Conservation (phyloP, 202 grass and related monocot species). For the Miscanthus sacchariflorus region DNA sequence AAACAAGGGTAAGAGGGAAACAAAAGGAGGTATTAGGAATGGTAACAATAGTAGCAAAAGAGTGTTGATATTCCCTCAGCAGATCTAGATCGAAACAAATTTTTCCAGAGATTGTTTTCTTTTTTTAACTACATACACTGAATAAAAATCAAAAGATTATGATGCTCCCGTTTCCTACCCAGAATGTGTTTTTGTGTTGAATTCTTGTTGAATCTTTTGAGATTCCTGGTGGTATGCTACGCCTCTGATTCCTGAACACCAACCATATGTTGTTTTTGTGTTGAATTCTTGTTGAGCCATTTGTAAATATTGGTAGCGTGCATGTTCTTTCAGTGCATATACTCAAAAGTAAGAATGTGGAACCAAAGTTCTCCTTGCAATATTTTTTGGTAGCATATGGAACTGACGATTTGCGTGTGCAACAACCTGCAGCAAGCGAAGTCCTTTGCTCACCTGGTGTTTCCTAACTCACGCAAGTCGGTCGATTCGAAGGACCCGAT, state of each 20-base stretch:
- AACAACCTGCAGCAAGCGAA: constrained; percentile 68
- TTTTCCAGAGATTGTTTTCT: neutral
- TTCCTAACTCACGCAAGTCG: constrained; percentile 72
- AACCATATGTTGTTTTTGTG: neutral
- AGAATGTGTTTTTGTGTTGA: neutral
- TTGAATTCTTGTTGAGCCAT: neutral
- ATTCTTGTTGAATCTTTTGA: no score
- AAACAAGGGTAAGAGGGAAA: neutral
- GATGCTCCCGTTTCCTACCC: neutral
- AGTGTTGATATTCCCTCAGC: neutral
- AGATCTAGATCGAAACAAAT: neutral
- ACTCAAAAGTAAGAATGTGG: neutral
- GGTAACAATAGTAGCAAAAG: neutral
- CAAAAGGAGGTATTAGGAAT: neutral
- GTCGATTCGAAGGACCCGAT: constrained; percentile 45
- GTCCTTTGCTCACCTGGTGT: constrained; percentile 87
- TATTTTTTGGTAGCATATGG: neutral
- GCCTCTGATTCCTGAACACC: neutral
- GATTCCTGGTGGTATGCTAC: neutral
- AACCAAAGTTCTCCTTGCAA: neutral
- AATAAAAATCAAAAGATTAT: neutral
- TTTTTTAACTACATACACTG: neutral
- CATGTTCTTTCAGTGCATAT: neutral
- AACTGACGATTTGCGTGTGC: neutral
- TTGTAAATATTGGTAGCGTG: neutral